phyloP scores from a whole-genome alignment of 257 asterid genomes.

The Solanum chmielewskii region DNA sequence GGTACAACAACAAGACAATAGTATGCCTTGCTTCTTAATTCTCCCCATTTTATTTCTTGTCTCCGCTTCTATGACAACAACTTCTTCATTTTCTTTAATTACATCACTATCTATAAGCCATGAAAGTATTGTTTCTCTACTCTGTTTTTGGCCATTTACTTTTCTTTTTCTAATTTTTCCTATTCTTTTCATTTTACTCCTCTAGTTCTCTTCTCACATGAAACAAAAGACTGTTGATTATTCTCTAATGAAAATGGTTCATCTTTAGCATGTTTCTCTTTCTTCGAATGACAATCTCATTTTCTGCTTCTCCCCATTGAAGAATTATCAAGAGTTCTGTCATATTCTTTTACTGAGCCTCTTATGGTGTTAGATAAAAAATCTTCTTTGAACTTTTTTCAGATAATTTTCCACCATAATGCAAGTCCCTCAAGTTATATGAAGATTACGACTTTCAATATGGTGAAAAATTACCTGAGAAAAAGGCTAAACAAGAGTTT shows the following conservation, averaged over 20 bases:
- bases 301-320: not conserved
- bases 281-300: not conserved
- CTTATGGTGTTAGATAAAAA: not conserved
- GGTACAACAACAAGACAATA: too few relatives aligned
- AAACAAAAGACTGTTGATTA: not conserved
- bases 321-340: not conserved
- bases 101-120: conserved; percentile 31
- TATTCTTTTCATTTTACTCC: not conserved
- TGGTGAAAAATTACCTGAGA: too few relatives aligned
- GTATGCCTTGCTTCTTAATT: not conserved
- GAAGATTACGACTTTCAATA: not conserved
- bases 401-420: not conserved
- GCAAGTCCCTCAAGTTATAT: not conserved
- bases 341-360: not conserved
- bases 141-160: not conserved
- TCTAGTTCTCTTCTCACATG: not conserved
- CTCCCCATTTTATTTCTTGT: too few relatives aligned
- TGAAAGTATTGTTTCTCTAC: conserved; percentile 25
- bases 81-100: not conserved
- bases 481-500: too few relatives aligned
- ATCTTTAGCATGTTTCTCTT: not conserved
- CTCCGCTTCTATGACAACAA: too few relatives aligned
- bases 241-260: not conserved
- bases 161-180: not conserved
- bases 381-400: not conserved